Conservation (phyloP, 2,329 filamentous ascomycete genomes). For the Cordyceps farinosa region DNA sequence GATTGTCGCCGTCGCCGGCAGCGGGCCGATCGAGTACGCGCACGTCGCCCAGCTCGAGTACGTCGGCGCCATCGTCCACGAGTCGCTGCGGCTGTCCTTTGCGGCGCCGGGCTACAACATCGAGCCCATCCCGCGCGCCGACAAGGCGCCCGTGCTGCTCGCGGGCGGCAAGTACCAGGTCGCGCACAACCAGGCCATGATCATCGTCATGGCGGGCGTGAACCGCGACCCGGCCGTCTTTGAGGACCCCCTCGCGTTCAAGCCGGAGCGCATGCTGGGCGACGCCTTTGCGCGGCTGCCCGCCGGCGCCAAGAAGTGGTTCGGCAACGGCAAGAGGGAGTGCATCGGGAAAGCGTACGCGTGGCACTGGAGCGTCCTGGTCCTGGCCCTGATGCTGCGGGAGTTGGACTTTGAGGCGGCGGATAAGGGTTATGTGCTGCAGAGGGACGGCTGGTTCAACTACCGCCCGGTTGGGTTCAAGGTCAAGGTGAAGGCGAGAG, state of each 20-base stretch:
- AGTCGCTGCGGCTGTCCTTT: slow-evolving; percentile 52
- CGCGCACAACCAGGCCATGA: slow-evolving; percentile 46
- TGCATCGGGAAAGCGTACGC: slow-evolving; percentile 52
- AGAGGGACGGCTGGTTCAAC: slow-evolving; percentile 52
- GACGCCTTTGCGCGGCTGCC: slow-evolving; percentile 42
- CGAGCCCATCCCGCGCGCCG: slow-evolving; percentile 39
- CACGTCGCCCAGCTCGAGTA: slow-evolving; percentile 52
- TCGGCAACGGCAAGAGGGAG: slow-evolving; percentile 49
- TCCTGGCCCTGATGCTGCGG: slow-evolving; percentile 40
- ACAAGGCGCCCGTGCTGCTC: slow-evolving; percentile 44
- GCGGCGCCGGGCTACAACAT: slow-evolving; percentile 55
- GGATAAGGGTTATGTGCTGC: slow-evolving; percentile 38
- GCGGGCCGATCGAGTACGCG: slow-evolving; percentile 40
- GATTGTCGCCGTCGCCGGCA: slow-evolving; percentile 49
- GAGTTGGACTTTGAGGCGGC: slow-evolving; percentile 45
- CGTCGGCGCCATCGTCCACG: slow-evolving; percentile 50
- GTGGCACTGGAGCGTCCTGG: slow-evolving; percentile 42
- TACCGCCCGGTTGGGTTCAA: slow-evolving; percentile 45
- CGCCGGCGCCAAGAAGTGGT: slow-evolving; percentile 46
- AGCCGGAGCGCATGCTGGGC: slow-evolving; percentile 48
- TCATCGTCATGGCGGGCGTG: slow-evolving; percentile 47
- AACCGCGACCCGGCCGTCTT: slow-evolving; percentile 49
- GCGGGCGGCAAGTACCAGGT: slow-evolving; percentile 48
- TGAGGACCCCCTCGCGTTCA: slow-evolving; percentile 43
- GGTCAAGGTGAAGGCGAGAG: slow-evolving; percentile 40